Base-by-base conservation (phyloP, 805 yeast species). In the Candida insectorum region DNA sequence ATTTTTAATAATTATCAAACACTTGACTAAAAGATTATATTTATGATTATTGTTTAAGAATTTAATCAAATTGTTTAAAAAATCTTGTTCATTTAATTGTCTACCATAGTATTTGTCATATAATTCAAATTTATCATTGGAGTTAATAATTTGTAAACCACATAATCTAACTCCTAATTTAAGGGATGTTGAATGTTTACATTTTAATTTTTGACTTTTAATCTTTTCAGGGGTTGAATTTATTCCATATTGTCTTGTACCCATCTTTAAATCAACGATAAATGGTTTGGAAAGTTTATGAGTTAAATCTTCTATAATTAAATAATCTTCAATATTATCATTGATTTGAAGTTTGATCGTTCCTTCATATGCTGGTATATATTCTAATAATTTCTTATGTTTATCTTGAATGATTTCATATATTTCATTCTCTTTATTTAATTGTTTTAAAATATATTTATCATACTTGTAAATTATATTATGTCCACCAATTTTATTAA, bases 231-330 rank as follows among this genome's bases (percentile, higher is more conserved):
- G 56, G 5, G 71, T 69, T 0, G 97, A 97, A 43, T 88, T 95
- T n/a, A 91, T 82, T 7, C 99, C 98, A 51, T 93, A 93, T 59
- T 93, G 99, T 38, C 99, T 71, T 0, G 99, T 91, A 0, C 99
- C 99, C 97, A 93, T 93, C 54, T 93, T 93, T 48, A 93, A 67
- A 60, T 93, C 99, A 31, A 93, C 63, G 0, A 91, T 97, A 54
- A 96, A 89, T 0, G 98, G 97, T 43, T 74, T 75, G 19, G 60
- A 65, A 79, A 91, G 78, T 16, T 86, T 85, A 34, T 80, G 73
- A 0, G 97, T 93, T 30, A 93, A 62, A 61, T 93, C 99, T 53
- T 94, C 98, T 31, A 93, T 65, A 7, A 93, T 59, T 24, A 93
- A 81, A 54, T 88, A 93, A 41, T 94, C 69, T 59, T 85, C 94